Evolutionary conservation across 192 early-diverging fungal genomes (phyloP), one percentile per base, ranked within the genome.

Genomic region (Piromyces sp.): DNA sequence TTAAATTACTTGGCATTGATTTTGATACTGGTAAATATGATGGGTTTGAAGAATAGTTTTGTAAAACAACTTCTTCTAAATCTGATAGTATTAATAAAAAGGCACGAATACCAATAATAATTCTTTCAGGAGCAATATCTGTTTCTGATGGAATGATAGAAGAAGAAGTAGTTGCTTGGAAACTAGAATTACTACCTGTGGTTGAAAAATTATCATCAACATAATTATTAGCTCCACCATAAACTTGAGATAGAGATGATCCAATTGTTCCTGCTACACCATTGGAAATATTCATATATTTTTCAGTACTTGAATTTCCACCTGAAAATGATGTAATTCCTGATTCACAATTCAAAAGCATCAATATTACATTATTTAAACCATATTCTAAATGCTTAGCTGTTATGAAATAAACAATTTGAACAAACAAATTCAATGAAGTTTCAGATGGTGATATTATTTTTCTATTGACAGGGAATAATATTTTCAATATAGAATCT

Each of bases 81-180:
- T 94, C 93, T 0, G 90, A 85, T n/a, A 97, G 83, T 31, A 96
- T 86, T 31, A 95, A 80, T 82, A 92, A 85, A 82, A 95, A 94
- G 11, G 93, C 87, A 19, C 92, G 83, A 13, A 97, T 85, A 1
- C 89, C 95, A 79, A 96, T 91, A 5, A 91, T 92, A 85, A 94
- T 90, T 37, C 93, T 86, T 82, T 96, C 95, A 0, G 94, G 89
- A 79, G 87, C 86, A 15, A 85, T 80, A 26, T 84, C 83, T 79
- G 92, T 85, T 51, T 90, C 86, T 13, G 89, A 51, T 89, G 79
- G 22, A 86, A 83, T 30, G 83, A 79, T 30, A 80, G 82, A 86
- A 81, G 17, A 85, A 29, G 28, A 68, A n/a, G 86, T 89, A 1
- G 85, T 84, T 30, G 84, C 83, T 29, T 82, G 29, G 83, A 84